phyloP scores from a whole-genome alignment of 208 protist genomes.

The Porcisia hertigi region DNA sequence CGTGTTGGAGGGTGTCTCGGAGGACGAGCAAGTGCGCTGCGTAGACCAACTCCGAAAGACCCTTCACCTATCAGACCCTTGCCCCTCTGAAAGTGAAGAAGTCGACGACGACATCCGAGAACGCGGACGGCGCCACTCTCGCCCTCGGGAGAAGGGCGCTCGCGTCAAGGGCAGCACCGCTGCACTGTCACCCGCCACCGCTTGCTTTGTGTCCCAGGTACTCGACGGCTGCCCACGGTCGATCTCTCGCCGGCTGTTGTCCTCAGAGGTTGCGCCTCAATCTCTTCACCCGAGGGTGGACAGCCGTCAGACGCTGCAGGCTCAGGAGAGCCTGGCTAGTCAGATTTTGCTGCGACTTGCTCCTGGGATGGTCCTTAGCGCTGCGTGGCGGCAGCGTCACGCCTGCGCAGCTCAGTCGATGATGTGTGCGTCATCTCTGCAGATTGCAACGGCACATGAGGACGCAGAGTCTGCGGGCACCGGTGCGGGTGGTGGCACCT shows the following conservation, averaged over 20 bases:
- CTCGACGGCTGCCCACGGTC: conserved; percentile 12
- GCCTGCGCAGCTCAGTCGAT: background rate
- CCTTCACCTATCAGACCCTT: background rate
- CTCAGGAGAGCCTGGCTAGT: background rate
- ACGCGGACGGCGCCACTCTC: background rate
- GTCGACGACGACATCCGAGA: background rate
- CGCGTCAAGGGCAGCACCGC: background rate
- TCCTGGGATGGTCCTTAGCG: background rate
- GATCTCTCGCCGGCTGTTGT: conserved; percentile 8
- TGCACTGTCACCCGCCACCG: background rate
- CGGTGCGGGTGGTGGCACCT: background rate
- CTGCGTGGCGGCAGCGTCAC: conserved; percentile 6
- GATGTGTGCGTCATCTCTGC: background rate
- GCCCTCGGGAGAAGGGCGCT: background rate
- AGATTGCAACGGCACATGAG: background rate
- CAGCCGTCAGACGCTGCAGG: background rate
- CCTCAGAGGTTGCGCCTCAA: background rate
- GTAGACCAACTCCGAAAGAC: background rate
- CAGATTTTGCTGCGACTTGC: background rate
- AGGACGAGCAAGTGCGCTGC: background rate
- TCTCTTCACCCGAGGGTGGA: background rate
- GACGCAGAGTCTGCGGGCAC: background rate
- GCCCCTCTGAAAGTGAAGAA: no score
- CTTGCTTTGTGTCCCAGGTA: conserved; percentile 6
- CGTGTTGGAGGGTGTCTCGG: background rate